Percentiles rank a stretch among this genome's conserved stretches.
Conservation (phyloP, 768 basidiomycete genomes). For the Leccinum arenicola region DNA sequence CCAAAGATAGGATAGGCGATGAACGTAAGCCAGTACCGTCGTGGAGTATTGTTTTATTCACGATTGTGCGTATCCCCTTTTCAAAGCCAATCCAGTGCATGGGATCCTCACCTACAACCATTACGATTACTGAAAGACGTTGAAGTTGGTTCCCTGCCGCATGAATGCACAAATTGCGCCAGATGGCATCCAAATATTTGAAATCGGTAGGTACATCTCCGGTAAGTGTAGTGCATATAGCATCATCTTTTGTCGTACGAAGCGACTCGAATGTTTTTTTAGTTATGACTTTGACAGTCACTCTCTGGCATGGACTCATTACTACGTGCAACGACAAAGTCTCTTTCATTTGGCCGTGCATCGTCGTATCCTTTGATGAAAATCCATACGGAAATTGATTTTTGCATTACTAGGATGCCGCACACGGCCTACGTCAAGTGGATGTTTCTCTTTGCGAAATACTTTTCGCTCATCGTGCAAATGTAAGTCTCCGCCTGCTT, state of each 20-base stretch:
- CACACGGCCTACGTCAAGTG: constrained; percentile 19
- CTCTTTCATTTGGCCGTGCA: constrained; percentile 24
- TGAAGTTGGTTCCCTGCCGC: neutral
- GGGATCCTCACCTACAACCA: neutral
- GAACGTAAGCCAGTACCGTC: neutral
- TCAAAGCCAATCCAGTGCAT: neutral
- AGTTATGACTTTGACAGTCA: constrained; percentile 12
- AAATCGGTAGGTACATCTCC: constrained; percentile 8
- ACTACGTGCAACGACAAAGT: constrained; percentile 18
- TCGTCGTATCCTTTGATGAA: neutral
- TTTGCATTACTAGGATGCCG: constrained; percentile 15
- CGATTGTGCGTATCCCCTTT: neutral
- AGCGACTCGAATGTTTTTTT: neutral
- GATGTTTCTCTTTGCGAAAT: constrained; percentile 27
- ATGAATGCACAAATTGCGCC: neutral
- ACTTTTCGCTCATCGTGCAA: constrained; percentile 14
- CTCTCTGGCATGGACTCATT: constrained; percentile 17
- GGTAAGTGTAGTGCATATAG: neutral
- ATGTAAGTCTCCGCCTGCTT: constrained; percentile 15
- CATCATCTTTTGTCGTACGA: neutral
- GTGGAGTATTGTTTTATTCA: neutral
- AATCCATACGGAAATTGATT: neutral
- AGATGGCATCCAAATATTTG: neutral
- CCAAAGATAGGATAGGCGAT: too few species aligned
- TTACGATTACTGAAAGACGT: neutral